Evolutionary conservation across 805 yeast species (phyloP).

Genomic region (Debaryomyces hansenii): DNA sequence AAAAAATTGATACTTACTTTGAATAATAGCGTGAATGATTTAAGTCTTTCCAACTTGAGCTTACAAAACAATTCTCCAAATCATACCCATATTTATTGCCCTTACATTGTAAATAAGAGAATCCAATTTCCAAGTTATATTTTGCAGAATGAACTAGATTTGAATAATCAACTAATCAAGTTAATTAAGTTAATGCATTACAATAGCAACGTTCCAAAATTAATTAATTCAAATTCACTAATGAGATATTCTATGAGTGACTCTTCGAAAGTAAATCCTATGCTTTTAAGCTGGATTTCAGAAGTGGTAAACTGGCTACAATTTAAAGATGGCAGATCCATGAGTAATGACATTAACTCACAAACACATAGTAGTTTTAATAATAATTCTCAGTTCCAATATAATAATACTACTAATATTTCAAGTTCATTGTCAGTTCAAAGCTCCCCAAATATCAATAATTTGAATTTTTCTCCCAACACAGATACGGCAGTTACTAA

Average conservation of each 20-base stretch:
- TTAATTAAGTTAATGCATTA: conserved; percentile 39
- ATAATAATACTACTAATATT: conserved; percentile 4
- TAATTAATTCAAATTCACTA: conserved; percentile 41
- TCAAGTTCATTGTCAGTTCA: neutral
- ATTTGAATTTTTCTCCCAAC: conserved; percentile 5
- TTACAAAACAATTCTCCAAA: neutral
- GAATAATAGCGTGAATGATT: conserved; percentile 11
- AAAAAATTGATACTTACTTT: conserved; percentile 34
- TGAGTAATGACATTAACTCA: neutral
- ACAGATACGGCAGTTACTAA: conserved; percentile 4
- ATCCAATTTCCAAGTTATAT: conserved; percentile 37
- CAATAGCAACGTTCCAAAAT: conserved; percentile 46
- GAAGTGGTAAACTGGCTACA: conserved; percentile 56
- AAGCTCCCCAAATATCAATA: neutral
- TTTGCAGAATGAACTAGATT: conserved; percentile 46
- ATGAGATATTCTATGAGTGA: conserved; percentile 24
- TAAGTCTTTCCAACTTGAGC: neutral
- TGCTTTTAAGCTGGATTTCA: conserved; percentile 51
- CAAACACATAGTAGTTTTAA: conserved; percentile 5
- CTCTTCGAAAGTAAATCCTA: conserved; percentile 25
- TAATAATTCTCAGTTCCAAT: conserved; percentile 11
- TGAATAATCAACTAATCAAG: conserved; percentile 34
- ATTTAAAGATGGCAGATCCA: conserved; percentile 46
- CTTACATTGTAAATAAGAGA: conserved; percentile 31
- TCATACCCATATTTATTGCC: conserved; percentile 7